Conservation (phyloP, 805 yeast genomes). For the Candida insectorum region DNA sequence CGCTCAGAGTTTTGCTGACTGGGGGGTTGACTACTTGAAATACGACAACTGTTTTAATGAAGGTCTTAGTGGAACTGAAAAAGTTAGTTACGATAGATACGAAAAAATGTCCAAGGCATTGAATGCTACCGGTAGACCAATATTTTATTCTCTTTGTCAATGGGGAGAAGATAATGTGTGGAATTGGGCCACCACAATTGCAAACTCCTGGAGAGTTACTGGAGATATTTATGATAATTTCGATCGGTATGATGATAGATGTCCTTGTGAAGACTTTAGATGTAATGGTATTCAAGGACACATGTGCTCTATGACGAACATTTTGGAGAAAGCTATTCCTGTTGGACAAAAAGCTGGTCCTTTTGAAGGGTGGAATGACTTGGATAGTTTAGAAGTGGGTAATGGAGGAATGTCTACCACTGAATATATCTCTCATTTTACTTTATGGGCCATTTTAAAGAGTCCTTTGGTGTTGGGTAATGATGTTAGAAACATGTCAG, state of each 20-base stretch:
- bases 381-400: constrained; percentile 27
- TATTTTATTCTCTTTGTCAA: constrained; percentile 25
- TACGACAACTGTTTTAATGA: constrained; percentile 28
- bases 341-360: constrained; percentile 18
- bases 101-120: constrained; percentile 24
- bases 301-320: constrained; percentile 19
- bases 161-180: constrained; percentile 29
- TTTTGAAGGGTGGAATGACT: constrained; percentile 22
- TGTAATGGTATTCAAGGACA: constrained; percentile 19
- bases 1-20: constrained; percentile 22
- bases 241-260: constrained; percentile 17
- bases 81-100: constrained; percentile 21
- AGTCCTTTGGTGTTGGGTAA: constrained; percentile 25
- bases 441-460: constrained; percentile 27
- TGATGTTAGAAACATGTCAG: constrained; percentile 18
- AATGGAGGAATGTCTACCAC: constrained; percentile 23
- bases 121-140: constrained; percentile 22
- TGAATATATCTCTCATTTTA: constrained; percentile 25
- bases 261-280: constrained; percentile 24
- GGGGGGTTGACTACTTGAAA: constrained; percentile 27
- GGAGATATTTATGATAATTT: constrained; percentile 20
- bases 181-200: constrained; percentile 24
- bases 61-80: constrained; percentile 22
- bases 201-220: constrained; percentile 26
- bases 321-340: constrained; percentile 25